Evolutionary conservation across 2,329 filamentous ascomycete genomes (phyloP), one percentile per base, ranked within the genome.

Genomic region (Cladosporium sp.): DNA sequence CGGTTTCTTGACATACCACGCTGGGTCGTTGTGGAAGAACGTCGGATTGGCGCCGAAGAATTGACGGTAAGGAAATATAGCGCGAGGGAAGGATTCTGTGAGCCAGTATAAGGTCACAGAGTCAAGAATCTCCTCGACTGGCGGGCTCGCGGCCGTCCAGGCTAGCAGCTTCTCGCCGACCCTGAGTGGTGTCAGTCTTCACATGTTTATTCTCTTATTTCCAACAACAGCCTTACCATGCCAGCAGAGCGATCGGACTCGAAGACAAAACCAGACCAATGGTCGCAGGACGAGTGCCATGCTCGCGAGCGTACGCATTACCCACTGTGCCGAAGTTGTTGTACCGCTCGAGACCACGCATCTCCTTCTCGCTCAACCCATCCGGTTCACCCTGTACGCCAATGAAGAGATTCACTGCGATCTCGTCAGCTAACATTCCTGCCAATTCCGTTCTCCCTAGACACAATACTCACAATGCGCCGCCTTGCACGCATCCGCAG

Each of bases 131-230:
- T 65, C 57, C 19, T 63, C 53, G 7, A 76, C 51, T 1, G 65
- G 58, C 0, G 73, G 73, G 15, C 62, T 60, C 3, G 66, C 58
- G 53, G 82, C 78, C 1, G 67, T 68, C 79, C 78, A 83, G 4
- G 72, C 73, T 0, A 79, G 63, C 50, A 78, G 77, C 60, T 82
- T 82, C 56, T 83, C 80, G 3, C 75, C 77, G 20, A 82, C 70
- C 74, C 80, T 61, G 44, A 27, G 22, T 27, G 22, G 22, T 4
- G 9, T 27, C 9, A 9, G 22, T 27, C 9, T 5, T 5, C 9
- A 9, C 4, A 5, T 27, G 22, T 4, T 27, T 5, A 27, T 27
- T 27, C 9, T 9, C 4, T 27, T 9, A 27, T 27, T 4, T 4
- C 22, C 22, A 27, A 27, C 22, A 4, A 9, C 22, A 7, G 3